phyloP scores from a whole-genome alignment of 345 rosid species.

The Triadica sebifera region DNA sequence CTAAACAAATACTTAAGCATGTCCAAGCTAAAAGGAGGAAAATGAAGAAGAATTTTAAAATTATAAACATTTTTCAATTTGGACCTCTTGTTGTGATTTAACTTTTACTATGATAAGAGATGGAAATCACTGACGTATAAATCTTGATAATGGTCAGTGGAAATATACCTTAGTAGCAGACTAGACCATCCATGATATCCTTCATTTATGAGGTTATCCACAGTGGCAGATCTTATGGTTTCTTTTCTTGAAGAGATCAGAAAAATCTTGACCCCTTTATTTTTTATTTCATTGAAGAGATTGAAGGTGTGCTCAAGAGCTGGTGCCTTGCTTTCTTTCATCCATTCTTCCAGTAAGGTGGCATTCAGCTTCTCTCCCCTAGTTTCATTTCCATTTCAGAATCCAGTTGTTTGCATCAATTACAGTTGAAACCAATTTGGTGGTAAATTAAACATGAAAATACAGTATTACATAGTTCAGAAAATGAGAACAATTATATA shows the following conservation, averaged over 20 bases:
- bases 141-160: too few species aligned
- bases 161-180: constrained; percentile 58
- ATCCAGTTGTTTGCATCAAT: not conserved
- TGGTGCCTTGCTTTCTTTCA: constrained; percentile 57
- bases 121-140: too few species aligned
- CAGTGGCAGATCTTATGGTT: constrained; percentile 66
- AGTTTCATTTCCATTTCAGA: constrained; percentile 11
- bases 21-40: too few species aligned
- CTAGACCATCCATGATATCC: constrained; percentile 86
- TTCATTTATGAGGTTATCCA: constrained; percentile 67
- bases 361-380: constrained; percentile 68
- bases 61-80: too few species aligned
- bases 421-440: too few species aligned
- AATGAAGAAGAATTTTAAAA: too few species aligned
- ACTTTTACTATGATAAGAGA: too few species aligned
- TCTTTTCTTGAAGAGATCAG: constrained; percentile 78
- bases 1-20: too few species aligned
- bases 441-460: not conserved
- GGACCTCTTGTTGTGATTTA: too few species aligned
- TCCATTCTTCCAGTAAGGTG: constrained; percentile 62
- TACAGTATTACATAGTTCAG: too few species aligned
- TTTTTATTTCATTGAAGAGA: constrained; percentile 59
- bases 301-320: constrained; percentile 49
- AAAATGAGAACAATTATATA: too few species aligned
- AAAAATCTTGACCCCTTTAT: constrained; percentile 66